Percentiles rank a stretch among this genome's conserved stretches.
These are phyloP conservation scores for Phaeolepiota aurea DNA, from an alignment of 768 basidiomycete species.

Conservation along the genomic window DNA sequence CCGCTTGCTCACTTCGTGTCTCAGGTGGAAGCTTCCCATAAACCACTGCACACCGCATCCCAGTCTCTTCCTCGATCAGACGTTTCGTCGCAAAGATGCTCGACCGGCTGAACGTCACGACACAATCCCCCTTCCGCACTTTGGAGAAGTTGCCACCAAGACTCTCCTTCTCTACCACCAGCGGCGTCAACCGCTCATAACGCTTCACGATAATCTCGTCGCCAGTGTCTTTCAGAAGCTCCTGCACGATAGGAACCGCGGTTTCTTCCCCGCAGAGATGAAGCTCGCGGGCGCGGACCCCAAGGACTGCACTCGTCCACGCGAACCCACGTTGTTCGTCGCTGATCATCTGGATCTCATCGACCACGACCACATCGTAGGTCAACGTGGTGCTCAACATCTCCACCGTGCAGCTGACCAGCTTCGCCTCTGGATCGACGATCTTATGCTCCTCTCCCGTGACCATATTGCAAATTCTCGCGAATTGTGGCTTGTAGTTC, in stretches of 20 bases:
- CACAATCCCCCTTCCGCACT: slow-evolving; percentile 78
- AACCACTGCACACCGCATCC: slow-evolving; percentile 80
- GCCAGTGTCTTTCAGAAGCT: slow-evolving; percentile 64
- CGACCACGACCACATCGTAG: slow-evolving; percentile 83
- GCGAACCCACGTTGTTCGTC: slow-evolving; percentile 70
- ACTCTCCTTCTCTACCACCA: slow-evolving; percentile 58
- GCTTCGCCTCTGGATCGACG: slow-evolving; percentile 42
- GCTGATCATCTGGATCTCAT: slow-evolving; percentile 94
- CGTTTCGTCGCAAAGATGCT: slow-evolving; percentile 73
- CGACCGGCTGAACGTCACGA: slow-evolving; percentile 76
- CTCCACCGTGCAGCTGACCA: slow-evolving; percentile 89
- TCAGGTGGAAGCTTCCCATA: slow-evolving; percentile 93
- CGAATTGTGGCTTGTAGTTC: slow-evolving; percentile 38
- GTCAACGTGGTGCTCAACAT: slow-evolving; percentile 49
- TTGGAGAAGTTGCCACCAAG: slow-evolving; percentile 51
- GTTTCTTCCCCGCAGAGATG: slow-evolving; percentile 96
- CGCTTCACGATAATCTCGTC: slow-evolving; percentile 74
- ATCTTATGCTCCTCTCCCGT: slow-evolving; percentile 89
- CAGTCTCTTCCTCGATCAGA: slow-evolving; percentile 61
- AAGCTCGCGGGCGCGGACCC: slow-evolving; percentile 67
- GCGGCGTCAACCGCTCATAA: slow-evolving; percentile 85
- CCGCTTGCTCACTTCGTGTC: slow-evolving; percentile 85
- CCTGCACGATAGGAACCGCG: slow-evolving; percentile 71
- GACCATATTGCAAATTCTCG: slow-evolving; percentile 70
- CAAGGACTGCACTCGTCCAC: slow-evolving; percentile 81